phyloP scores from a whole-genome alignment of 1,284 basidiomycete species.

The Moesziomyces sp. region DNA sequence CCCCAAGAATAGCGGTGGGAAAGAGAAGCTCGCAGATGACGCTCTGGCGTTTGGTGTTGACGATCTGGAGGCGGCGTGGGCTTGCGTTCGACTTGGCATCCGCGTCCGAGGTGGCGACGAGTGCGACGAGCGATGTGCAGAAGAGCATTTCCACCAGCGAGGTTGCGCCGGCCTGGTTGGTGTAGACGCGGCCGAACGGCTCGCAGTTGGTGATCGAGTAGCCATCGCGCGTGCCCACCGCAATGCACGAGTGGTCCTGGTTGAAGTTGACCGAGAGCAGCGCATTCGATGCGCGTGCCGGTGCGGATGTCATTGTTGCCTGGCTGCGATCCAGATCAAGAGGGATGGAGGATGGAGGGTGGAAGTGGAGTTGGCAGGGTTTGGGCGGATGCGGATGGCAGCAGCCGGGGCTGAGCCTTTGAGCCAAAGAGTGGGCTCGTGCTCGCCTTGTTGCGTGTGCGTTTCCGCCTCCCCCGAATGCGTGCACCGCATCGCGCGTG shows the following conservation, averaged over 20 bases:
- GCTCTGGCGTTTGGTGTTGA: slow-evolving; percentile 98
- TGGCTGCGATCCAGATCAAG: not conserved
- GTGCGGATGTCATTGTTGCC: slow-evolving; percentile 30
- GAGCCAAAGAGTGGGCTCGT: slow-evolving; percentile 16
- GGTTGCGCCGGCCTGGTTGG: slow-evolving; percentile 89
- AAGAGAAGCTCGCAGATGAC: slow-evolving; percentile 99
- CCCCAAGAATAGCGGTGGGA: slow-evolving; percentile 91
- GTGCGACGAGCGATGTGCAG: slow-evolving; percentile 94
- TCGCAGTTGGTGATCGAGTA: slow-evolving; percentile 98
- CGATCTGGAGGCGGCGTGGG: slow-evolving; percentile 87
- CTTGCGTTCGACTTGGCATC: slow-evolving; percentile 72
- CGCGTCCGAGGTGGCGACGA: slow-evolving; percentile 89
- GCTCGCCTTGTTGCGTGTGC: not conserved
- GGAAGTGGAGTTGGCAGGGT: not conserved
- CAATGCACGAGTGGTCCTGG: slow-evolving; percentile 77
- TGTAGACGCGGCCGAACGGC: slow-evolving; percentile 94
- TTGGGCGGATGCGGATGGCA: too few relatives aligned
- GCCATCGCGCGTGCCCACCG: slow-evolving; percentile 92
- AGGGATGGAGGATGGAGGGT: not conserved
- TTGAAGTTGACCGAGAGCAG: slow-evolving; percentile 62
- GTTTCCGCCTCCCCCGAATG: too few relatives aligned
- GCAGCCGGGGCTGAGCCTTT: not conserved
- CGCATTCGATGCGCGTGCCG: slow-evolving; percentile 22
- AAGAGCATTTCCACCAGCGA: slow-evolving; percentile 99
- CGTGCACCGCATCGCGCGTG: too few relatives aligned